Conservation (phyloP, 2,329 filamentous ascomycete species). For the Botrytis sinoallii region DNA sequence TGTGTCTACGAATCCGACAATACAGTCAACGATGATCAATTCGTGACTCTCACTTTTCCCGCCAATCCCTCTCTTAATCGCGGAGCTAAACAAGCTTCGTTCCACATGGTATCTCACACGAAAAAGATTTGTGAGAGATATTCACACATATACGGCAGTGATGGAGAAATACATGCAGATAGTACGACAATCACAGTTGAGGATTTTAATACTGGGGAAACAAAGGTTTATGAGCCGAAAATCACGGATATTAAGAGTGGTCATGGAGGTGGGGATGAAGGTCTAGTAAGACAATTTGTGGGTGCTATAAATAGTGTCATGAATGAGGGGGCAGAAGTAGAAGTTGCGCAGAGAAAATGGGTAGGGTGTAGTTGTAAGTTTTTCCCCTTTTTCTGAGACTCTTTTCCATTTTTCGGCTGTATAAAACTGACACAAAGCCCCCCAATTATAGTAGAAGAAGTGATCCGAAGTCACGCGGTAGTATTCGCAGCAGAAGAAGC, state of each 20-base stretch:
- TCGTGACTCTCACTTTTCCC: constrained; percentile 80
- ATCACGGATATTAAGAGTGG: constrained; percentile 51
- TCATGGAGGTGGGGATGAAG: constrained; percentile 77
- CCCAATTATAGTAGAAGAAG: constrained; percentile 61
- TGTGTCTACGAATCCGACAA: constrained; percentile 95
- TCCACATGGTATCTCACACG: constrained; percentile 94
- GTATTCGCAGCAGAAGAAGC: constrained; percentile 95
- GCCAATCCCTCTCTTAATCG: constrained; percentile 27
- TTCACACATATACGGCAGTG: constrained; percentile 79
- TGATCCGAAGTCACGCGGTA: constrained; percentile 83
- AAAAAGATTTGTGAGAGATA: constrained; percentile 82
- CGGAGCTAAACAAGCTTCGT: constrained; percentile 77
- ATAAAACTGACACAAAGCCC: not conserved
- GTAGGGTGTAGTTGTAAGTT: constrained; percentile 65
- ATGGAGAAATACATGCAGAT: constrained; percentile 85
- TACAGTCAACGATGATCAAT: constrained; percentile 89
- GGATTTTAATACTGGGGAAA: constrained; percentile 59
- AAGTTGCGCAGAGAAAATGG: constrained; percentile 69
- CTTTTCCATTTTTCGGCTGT: not conserved
- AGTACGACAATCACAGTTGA: constrained; percentile 72
- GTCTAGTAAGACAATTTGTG: constrained; percentile 79
- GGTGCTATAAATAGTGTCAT: constrained; percentile 77
- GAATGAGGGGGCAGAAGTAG: constrained; percentile 61
- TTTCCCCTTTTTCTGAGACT: not conserved
- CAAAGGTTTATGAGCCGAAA: constrained; percentile 56